Percentiles rank a stretch among this genome's conserved stretches.
Evolutionary conservation across 2,329 filamentous ascomycete genomes (phyloP).

Genomic region (Pyricularia sp.): DNA sequence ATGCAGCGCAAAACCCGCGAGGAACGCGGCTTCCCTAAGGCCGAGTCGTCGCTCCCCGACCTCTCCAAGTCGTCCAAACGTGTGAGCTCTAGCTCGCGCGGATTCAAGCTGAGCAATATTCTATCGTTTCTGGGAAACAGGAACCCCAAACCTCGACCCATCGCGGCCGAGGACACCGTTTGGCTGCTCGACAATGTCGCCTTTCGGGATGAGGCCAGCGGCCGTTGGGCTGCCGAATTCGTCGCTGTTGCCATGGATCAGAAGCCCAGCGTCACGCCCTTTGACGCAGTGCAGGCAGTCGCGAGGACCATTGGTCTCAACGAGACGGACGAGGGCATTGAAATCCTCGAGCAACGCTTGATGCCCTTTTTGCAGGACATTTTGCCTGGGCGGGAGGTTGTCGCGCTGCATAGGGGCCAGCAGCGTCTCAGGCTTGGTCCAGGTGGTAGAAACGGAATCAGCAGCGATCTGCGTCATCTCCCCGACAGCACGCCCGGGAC

Average conservation of each 20-base stretch:
- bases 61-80: slow-evolving; percentile 19
- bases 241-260: slow-evolving; percentile 74
- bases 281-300: slow-evolving; percentile 61
- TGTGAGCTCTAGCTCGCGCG: slow-evolving; percentile 8
- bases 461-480: slow-evolving; percentile 46
- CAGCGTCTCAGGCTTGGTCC: slow-evolving; percentile 51
- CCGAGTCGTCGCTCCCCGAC: slow-evolving; percentile 36
- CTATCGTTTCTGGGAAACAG: slow-evolving; percentile 39
- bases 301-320: slow-evolving; percentile 59
- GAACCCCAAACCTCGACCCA: slow-evolving; percentile 50
- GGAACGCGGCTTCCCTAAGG: slow-evolving; percentile 37
- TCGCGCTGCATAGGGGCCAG: slow-evolving; percentile 45
- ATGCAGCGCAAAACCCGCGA: slow-evolving; percentile 42
- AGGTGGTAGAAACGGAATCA: slow-evolving; percentile 63
- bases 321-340: slow-evolving; percentile 46
- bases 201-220: slow-evolving; percentile 40
- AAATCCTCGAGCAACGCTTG: slow-evolving; percentile 56
- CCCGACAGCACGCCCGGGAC: slow-evolving; percentile 35
- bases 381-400: slow-evolving; percentile 58
- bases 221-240: slow-evolving; percentile 71
- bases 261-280: slow-evolving; percentile 56
- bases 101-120: slow-evolving; percentile 20
- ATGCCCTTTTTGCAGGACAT: slow-evolving; percentile 72
- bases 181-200: slow-evolving; percentile 92
- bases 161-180: slow-evolving; percentile 60